A percentile compares a stretch with the other conserved stretches of the same genome.
These are phyloP conservation scores for Prunus dulcis DNA, from an alignment of 306 rosid species.

Conservation along the genomic window DNA sequence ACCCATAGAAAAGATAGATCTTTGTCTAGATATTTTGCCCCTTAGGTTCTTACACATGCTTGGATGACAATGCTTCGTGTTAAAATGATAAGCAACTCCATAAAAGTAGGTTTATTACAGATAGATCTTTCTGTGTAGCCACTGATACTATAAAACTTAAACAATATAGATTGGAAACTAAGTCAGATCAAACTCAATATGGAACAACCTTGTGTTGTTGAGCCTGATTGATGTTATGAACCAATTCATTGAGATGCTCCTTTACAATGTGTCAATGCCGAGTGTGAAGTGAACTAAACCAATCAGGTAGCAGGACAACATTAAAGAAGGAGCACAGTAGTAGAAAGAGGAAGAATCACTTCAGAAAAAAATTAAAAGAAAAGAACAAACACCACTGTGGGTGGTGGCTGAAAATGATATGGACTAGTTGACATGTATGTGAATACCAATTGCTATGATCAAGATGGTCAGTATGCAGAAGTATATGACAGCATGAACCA, in stretches of 20 bases:
- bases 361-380: constrained; percentile 10
- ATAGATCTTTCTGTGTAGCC: neutral
- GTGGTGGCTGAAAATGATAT: neutral
- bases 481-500: constrained; percentile 80
- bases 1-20: neutral
- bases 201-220: neutral
- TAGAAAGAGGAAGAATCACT: neutral
- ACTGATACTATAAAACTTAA: neutral
- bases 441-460: constrained; percentile 83
- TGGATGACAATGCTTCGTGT: neutral
- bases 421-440: constrained; percentile 55
- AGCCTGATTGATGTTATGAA: neutral
- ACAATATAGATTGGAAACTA: neutral
- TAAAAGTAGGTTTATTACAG: neutral
- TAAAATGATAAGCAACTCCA: neutral
- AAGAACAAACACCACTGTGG: neutral
- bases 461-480: constrained; percentile 80
- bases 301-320: constrained; percentile 15
- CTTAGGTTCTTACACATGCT: neutral
- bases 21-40: neutral
- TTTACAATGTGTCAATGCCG: neutral
- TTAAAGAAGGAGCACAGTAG: constrained; percentile 7
- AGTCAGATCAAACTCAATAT: neutral
- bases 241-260: neutral
- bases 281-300: constrained; percentile 11